A percentile compares a stretch with the other conserved stretches of the same genome.
These are phyloP conservation scores for Paracoccidioides lutzii DNA, from an alignment of 2,329 filamentous ascomycete genomes.

Conservation along the genomic window DNA sequence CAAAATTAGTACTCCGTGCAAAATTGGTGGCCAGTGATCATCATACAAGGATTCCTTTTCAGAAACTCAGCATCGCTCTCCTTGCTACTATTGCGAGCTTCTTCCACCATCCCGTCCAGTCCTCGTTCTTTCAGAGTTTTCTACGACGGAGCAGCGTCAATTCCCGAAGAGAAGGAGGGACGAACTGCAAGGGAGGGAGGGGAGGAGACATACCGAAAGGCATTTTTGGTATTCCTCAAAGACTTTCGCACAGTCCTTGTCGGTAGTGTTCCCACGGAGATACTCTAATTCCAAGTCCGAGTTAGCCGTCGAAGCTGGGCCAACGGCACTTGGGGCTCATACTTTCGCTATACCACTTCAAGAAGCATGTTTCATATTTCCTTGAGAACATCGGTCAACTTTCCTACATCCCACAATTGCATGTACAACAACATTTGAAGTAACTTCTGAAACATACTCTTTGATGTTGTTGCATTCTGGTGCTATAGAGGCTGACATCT, in stretches of 20 bases:
- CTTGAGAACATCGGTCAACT: constrained; percentile 34
- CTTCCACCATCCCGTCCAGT: constrained; percentile 84
- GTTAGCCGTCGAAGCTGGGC: background rate
- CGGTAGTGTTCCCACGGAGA: constrained; percentile 67
- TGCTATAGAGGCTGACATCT: constrained; percentile 87
- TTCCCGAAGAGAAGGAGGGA: background rate
- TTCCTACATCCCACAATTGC: background rate
- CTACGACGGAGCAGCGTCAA: constrained; percentile 36
- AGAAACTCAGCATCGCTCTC: constrained; percentile 70
- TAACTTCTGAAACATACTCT: constrained; percentile 52
- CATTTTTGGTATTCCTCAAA: constrained; percentile 86
- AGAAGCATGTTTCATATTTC: constrained; percentile 90
- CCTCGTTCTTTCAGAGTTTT: constrained; percentile 75
- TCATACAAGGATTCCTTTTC: constrained; percentile 20
- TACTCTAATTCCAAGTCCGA: constrained; percentile 51
- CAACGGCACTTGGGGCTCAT: constrained; percentile 22
- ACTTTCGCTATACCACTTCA: constrained; percentile 99
- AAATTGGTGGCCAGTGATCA: background rate
- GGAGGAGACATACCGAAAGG: constrained; percentile 50
- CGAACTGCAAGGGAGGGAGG: background rate
- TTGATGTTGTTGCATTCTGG: constrained; percentile 93
- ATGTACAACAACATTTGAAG: background rate
- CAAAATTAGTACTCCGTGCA: constrained; percentile 1
- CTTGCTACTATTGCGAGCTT: constrained; percentile 76
- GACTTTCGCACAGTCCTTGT: constrained; percentile 72